Conservation (phyloP, 2,329 filamentous ascomycete genomes). For the Xylaria hypoxylon region DNA sequence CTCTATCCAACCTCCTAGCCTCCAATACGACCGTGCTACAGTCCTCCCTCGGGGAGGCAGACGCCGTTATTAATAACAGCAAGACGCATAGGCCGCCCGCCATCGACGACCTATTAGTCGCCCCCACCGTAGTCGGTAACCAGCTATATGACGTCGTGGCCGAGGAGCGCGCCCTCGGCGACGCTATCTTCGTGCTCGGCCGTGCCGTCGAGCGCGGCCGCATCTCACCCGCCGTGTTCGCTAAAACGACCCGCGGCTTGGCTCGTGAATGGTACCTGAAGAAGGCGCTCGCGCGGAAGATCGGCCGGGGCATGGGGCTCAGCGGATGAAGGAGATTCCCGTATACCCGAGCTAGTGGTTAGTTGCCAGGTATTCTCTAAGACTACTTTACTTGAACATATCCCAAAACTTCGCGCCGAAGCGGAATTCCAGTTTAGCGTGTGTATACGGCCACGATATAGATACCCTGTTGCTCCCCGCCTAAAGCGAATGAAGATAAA, state of each 20-base stretch:
- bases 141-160: constrained; percentile 91
- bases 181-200: constrained; percentile 86
- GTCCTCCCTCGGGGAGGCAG: constrained; percentile 81
- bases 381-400: not conserved
- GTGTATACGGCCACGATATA: constrained; percentile 6
- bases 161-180: constrained; percentile 87
- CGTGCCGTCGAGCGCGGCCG: constrained; percentile 79
- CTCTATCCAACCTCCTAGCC: constrained; percentile 76
- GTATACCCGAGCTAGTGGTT: not conserved
- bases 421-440: not conserved
- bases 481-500: not conserved
- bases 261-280: constrained; percentile 86
- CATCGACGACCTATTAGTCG: constrained; percentile 92
- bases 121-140: constrained; percentile 90
- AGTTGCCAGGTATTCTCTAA: not conserved
- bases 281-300: constrained; percentile 83
- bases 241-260: constrained; percentile 79
- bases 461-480: constrained; percentile 11
- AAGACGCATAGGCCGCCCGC: constrained; percentile 75
- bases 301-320: constrained; percentile 80
- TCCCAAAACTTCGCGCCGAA: constrained; percentile 4
- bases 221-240: constrained; percentile 78
- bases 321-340: constrained; percentile 43
- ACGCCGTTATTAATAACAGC: constrained; percentile 80
- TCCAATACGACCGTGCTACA: constrained; percentile 84